Base-by-base conservation (phyloP, 768 basidiomycete genomes). In the Scleroderma bovista region DNA sequence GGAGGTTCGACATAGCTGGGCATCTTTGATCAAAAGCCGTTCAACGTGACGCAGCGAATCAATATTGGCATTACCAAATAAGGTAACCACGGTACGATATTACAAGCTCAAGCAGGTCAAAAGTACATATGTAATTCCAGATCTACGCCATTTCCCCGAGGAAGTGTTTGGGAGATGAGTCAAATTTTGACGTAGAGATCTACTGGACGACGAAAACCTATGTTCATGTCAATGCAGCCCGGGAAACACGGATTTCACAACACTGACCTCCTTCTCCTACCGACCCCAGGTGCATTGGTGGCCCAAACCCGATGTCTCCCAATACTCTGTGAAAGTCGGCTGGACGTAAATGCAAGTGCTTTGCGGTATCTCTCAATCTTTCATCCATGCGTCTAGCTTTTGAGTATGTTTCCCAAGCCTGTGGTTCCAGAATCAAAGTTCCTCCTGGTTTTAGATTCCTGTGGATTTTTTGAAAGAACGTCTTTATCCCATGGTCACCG, bases 341-440 rank as follows among this genome's bases (percentile, higher is more conserved):
- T 0, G 89, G 88, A 0, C 82, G 79, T 29, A 88, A 61, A 44
- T 70, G 60, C 9, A 93, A 67, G 6, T 56, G 64, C 39, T 75
- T 77, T 0, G 75, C 81, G 44, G 79, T 86, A 41, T 84, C 79
- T 60, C 76, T 81, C 39, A 93, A 67, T 51, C 57, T 75, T 74
- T 76, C 68, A 57, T 82, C 72, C 79, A 84, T 81, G 12, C 85
- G 77, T 51, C 74, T 83, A 0, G 87, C 87, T 59, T 91, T 90
- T 12, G 73, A 74, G 57, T 96, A 96, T 1, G 85, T 83, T 4
- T 85, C 83, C 88, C 90, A 93, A 13, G 79, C 74, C 60, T 96
- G 93, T 0, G 89, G 84, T 61, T 96, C 93, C 2, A 96, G 70
- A 1, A 94, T 60, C 48, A 94, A 85, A 1, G 65, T 71, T 3